A percentile compares a stretch with the other conserved stretches of the same genome.
These are phyloP conservation scores for Mortierella sp. DNA, from an alignment of 371 early-diverging fungal species.

Conservation along the genomic window DNA sequence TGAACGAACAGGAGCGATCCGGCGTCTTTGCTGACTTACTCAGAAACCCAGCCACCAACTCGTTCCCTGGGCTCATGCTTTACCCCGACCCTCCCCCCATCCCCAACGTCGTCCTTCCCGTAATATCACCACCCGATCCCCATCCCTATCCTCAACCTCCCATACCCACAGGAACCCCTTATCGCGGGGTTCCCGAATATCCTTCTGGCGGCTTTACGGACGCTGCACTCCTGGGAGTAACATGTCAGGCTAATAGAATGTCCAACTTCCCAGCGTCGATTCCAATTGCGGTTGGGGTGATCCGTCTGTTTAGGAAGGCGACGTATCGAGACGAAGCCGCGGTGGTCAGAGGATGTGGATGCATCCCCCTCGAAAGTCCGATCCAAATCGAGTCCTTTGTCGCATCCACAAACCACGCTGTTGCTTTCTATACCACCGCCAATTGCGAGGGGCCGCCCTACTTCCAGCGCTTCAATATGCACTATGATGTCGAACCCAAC, in stretches of 20 bases:
- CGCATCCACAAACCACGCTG: conserved; percentile 37
- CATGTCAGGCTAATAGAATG: conserved; percentile 2
- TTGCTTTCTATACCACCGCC: conserved; percentile 15
- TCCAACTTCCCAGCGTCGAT: conserved; percentile 19
- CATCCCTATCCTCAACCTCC: neutral
- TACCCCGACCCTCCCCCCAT: conserved; percentile 6
- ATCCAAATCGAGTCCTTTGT: conserved; percentile 36
- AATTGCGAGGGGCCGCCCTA: conserved; percentile 16
- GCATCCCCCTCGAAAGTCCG: conserved; percentile 22
- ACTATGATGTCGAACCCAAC: conserved; percentile 30
- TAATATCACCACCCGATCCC: neutral
- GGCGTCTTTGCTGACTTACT: neutral
- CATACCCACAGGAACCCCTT: neutral
- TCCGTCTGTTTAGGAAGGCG: conserved; percentile 21
- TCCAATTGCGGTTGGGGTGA: conserved; percentile 17
- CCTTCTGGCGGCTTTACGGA: neutral
- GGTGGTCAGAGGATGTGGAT: conserved; percentile 29
- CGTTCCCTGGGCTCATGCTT: conserved; percentile 1
- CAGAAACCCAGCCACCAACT: neutral
- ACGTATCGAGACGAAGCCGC: conserved; percentile 18
- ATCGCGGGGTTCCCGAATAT: neutral
- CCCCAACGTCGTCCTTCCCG: conserved; percentile 22
- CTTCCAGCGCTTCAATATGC: conserved; percentile 24
- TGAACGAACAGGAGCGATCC: neutral
- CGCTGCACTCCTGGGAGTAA: neutral